Conservation (phyloP, 805 yeast genomes). For the Candida ipomoeae region DNA sequence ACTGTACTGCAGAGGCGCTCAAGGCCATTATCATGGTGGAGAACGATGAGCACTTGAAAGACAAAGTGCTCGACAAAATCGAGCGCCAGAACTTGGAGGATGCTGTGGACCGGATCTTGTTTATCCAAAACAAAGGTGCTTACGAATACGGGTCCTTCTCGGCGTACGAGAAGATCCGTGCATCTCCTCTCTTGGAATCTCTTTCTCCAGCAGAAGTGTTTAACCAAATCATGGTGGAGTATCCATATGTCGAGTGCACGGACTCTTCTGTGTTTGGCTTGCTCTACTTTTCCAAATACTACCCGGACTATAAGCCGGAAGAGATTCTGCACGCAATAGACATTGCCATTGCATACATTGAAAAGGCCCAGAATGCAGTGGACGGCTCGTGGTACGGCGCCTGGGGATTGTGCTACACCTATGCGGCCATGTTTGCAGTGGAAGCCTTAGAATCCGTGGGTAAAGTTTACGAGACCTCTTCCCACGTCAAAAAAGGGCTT, state of each 20-base stretch:
- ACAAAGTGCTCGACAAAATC: conserved; percentile 40
- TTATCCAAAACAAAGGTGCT: conserved; percentile 71
- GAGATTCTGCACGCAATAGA: conserved; percentile 69
- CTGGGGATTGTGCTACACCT: conserved; percentile 96
- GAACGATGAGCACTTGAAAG: conserved; percentile 49
- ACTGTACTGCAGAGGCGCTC: conserved; percentile 93
- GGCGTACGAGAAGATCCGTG: conserved; percentile 82
- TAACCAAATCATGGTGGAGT: conserved; percentile 97
- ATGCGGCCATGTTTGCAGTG: conserved; percentile 96
- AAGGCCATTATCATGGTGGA: conserved; percentile 92
- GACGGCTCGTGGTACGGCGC: conserved; percentile 99
- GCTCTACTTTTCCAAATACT: conserved; percentile 66
- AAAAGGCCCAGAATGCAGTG: conserved; percentile 50
- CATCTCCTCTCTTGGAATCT: conserved; percentile 68
- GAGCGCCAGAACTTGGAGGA: conserved; percentile 50
- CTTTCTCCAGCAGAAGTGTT: conserved; percentile 97
- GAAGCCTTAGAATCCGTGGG: conserved; percentile 82
- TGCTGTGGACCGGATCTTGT: conserved; percentile 72
- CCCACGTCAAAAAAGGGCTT: conserved; percentile 68
- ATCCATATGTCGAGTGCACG: conserved; percentile 97
- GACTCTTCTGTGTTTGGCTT: conserved; percentile 92
- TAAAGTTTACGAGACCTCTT: conserved; percentile 56
- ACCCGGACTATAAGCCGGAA: conserved; percentile 56
- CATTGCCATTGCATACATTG: conserved; percentile 70
- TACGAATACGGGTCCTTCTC: conserved; percentile 91